Conservation (phyloP, 257 asterid genomes). For the Mitragyna speciosa region DNA sequence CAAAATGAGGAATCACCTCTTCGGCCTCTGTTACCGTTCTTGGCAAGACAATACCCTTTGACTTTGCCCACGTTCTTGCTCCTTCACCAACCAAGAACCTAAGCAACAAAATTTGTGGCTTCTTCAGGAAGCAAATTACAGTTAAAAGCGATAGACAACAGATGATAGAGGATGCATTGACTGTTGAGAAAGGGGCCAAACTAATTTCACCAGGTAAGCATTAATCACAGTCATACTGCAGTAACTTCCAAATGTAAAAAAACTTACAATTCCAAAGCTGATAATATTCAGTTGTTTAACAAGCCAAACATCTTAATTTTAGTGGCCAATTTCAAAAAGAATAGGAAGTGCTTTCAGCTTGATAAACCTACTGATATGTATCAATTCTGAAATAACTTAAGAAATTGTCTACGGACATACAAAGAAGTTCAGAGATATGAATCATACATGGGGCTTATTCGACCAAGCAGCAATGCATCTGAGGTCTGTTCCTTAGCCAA, state of each 20-base stretch:
- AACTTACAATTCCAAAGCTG: neutral
- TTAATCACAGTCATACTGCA: neutral
- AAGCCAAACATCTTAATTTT: neutral
- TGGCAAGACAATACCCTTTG: constrained; percentile 60
- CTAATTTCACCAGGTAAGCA: neutral
- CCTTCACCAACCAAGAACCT: constrained; percentile 99
- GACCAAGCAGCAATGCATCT: constrained; percentile 83
- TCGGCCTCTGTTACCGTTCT: constrained; percentile 41
- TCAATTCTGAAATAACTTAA: too few relatives aligned
- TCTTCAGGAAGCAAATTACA: neutral
- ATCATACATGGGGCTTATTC: constrained; percentile 87
- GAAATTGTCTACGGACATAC: too few relatives aligned
- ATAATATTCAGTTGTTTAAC: too few relatives aligned
- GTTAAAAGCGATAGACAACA: too few relatives aligned
- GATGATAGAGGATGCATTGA: neutral
- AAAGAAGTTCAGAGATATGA: neutral
- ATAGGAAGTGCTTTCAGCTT: neutral
- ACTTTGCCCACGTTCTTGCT: constrained; percentile 76
- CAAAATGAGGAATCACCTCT: constrained; percentile 44
- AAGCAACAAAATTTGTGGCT: constrained; percentile 14
- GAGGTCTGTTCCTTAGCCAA: constrained; percentile 82
- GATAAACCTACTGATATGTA: neutral
- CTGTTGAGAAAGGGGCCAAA: neutral
- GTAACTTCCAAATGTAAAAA: neutral
- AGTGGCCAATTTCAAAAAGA: neutral